These are phyloP conservation scores for Gloeostereum incarnatum DNA, from an alignment of 768 basidiomycete species.

Conservation along the genomic window DNA sequence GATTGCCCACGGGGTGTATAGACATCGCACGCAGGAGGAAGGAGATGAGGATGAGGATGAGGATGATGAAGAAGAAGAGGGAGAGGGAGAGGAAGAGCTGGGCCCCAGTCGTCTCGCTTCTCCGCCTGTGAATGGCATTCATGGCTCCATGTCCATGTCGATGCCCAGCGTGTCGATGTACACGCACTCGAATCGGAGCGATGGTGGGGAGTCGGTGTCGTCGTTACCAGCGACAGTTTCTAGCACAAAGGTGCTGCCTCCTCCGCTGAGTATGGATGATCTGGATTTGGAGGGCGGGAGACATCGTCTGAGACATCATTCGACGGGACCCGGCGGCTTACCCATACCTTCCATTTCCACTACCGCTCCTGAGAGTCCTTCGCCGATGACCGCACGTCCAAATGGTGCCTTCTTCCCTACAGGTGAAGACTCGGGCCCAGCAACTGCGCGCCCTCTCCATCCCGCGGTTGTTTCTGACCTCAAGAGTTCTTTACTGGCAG, in stretches of 20 bases:
- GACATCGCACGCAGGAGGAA: slow-evolving; percentile 9
- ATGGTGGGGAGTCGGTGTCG: slow-evolving; percentile 24
- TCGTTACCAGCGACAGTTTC: slow-evolving; percentile 24
- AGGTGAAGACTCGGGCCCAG: too few species aligned
- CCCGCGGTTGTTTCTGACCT: not conserved
- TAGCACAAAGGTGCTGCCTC: not conserved
- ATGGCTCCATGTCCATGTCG: slow-evolving; percentile 25
- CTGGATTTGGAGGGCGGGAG: too few species aligned
- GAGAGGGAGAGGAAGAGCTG: too few species aligned
- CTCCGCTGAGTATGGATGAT: too few species aligned
- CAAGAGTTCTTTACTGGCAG: not conserved
- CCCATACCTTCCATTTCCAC: too few species aligned
- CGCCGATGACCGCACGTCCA: too few species aligned
- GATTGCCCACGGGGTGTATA: slow-evolving; percentile 61
- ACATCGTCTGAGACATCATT: too few species aligned
- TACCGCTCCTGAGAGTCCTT: too few species aligned
- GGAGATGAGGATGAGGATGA: slow-evolving; percentile 23
- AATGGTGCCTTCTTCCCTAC: too few species aligned
- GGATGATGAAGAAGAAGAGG: slow-evolving; percentile 10
- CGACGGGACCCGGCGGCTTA: too few species aligned
- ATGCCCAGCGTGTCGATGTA: slow-evolving; percentile 28
- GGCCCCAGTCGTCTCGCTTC: too few species aligned
- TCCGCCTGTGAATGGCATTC: slow-evolving; percentile 3
- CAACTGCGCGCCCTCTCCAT: too few species aligned
- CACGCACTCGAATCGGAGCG: slow-evolving; percentile 16